Evolutionary conservation across 768 basidiomycete species (phyloP).

Genomic region (Lactarius tabidus): DNA sequence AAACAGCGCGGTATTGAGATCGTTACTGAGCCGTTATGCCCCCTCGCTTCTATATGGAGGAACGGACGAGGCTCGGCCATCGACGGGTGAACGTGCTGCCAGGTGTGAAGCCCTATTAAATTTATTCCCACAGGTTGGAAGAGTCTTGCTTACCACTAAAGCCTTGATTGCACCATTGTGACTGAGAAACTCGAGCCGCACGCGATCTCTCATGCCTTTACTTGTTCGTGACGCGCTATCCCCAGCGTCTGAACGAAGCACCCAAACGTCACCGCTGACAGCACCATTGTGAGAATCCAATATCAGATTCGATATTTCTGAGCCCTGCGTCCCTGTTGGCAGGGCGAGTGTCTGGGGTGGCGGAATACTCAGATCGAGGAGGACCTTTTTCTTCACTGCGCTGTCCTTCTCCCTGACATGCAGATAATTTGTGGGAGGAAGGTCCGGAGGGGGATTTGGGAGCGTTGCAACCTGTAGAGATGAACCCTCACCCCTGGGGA

Average conservation of each 20-base stretch:
- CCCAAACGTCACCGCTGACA: conserved; percentile 13
- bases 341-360: conserved; percentile 4
- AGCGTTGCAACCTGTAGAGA: background rate
- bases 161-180: conserved; percentile 12
- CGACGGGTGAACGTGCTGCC: conserved; percentile 14
- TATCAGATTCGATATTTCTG: background rate
- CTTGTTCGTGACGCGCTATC: background rate
- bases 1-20: conserved; percentile 23
- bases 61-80: conserved; percentile 20
- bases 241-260: background rate
- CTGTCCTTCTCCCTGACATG: conserved; percentile 12
- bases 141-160: conserved; percentile 3
- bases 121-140: background rate
- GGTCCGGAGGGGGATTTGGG: background rate
- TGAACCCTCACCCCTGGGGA: background rate
- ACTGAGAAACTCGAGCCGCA: conserved; percentile 2
- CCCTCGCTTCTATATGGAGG: conserved; percentile 11
- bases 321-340: background rate
- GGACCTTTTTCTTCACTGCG: conserved; percentile 2
- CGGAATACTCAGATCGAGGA: conserved; percentile 14
- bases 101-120: background rate
- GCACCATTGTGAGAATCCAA: conserved; percentile 17
- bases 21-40: conserved; percentile 5
- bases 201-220: background rate
- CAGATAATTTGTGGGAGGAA: conserved; percentile 16